Evolutionary conservation across 768 basidiomycete genomes (phyloP), one percentile per base, ranked within the genome.

Genomic region (Leccinum ochraceum): DNA sequence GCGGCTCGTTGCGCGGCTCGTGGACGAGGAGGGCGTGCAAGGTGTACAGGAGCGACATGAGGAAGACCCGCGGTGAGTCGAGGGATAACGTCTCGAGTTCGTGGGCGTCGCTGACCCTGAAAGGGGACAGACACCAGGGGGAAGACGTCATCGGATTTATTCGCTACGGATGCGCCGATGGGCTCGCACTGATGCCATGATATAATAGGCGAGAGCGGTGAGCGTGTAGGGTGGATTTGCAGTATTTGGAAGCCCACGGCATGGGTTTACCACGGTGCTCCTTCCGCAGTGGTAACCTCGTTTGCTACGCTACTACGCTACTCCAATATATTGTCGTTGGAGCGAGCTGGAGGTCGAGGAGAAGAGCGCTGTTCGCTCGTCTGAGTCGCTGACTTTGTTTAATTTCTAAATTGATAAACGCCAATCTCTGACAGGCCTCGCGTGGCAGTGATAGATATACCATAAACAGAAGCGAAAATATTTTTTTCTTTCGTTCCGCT

Each of bases 11-110:
- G 79, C 82, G 34, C 74, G 76, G 60, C 84, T 87, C 42, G 82
- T 90, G 24, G 88, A 89, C 60, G 76, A 75, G 57, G 81, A 88
- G 63, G 89, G 88, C 1, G 67, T 89, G 55, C 78, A 82, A 48
- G 77, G 73, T 10, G 69, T 71, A 67, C 77, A 63, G 6, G 71
- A 74, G 24, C 49, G 67, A 54, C 65, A 71, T 9, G 66, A 67
- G 10, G 79, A 79, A 50, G 76, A 81, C 53, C 80, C 80, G 58
- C 74, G 76, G 83, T 87, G 73, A 75, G 86, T 80, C 26, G 61
- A 50, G 8, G 44, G 42, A 39, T 6, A 24, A 34, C 6, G n/a
- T 20, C 46, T 22, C 14, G 1, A 30, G 17, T 57, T 68, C 64
- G 42, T 58, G 51, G 28, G 54, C 36, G n/a, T 39, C 49, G 39